Base-by-base conservation (phyloP, 805 yeast genomes). In the Sugiyamaella qingdaonensis region DNA sequence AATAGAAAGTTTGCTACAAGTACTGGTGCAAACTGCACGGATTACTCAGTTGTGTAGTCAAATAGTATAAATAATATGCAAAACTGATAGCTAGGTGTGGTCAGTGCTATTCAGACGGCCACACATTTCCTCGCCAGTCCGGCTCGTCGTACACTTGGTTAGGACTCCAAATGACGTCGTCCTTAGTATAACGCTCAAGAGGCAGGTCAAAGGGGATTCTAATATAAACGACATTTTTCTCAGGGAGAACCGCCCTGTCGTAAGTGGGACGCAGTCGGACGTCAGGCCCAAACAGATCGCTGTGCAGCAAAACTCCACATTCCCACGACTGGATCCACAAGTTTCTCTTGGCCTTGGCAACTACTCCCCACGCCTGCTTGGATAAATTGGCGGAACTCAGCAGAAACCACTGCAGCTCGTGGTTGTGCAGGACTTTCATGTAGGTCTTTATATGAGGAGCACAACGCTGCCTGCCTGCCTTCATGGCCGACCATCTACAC, bases 291-390 rank as follows among this genome's bases (percentile, higher is more conserved):
- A 62, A 55, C 10, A 61, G 55, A n/a, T 56, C 61, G 0, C 74
- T 71, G 24, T 68, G 71, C 2, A 80, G 56, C 27, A 83, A 61
- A 0, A 83, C 74, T 0, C 87, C 87, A 1, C 76, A 74, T 61
- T 83, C 88, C 64, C 72, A 82, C 2, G 73, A 80, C 64, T 56
- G 66, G 52, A 68, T 71, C 58, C 58, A 60, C 54, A 61, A 68
- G 53, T 58, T 53, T 48, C 54, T 37, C 48, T 44, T 45, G 51
- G 27, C 47, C 24, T 67, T 51, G 37, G 64, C 59, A 13, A 71
- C 69, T 4, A 64, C 68, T 0, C 96, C 96, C 96, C 96, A 88
- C 1, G 95, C 96, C 55, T 81, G 85, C 51, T 79, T 79, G 32
- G 91, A 84, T 39, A 87, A 62, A 62, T 88, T 88, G 32, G 88